These are phyloP conservation scores for Scheffersomyces parashehatae DNA, from an alignment of 1,139 yeast species.

Conservation along the genomic window DNA sequence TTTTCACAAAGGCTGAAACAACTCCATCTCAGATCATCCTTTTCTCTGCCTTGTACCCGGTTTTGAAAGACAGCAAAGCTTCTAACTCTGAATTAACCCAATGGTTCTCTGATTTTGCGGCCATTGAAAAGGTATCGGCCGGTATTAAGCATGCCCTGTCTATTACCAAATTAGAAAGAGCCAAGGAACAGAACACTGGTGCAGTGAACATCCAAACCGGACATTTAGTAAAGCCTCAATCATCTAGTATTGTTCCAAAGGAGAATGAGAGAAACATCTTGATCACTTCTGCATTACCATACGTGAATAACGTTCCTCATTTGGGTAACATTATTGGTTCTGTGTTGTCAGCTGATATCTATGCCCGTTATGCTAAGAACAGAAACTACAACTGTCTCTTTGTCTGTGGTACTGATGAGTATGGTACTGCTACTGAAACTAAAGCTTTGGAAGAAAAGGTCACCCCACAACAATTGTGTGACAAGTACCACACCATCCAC, in stretches of 20 bases:
- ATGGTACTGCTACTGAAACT: conserved; percentile 99
- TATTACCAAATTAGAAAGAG: conserved; percentile 45
- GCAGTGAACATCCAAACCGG: conserved; percentile 46
- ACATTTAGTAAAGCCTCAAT: conserved; percentile 37
- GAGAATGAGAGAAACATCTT: conserved; percentile 74
- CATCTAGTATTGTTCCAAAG: conserved; percentile 52
- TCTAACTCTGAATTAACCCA: conserved; percentile 14
- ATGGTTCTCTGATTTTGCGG: conserved; percentile 48
- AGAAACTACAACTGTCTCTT: conserved; percentile 85
- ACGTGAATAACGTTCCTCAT: conserved; percentile 97
- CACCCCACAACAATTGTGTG: conserved; percentile 85
- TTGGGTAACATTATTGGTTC: conserved; percentile 96
- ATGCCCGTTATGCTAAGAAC: conserved; percentile 84
- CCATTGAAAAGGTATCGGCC: conserved; percentile 32
- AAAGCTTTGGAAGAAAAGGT: conserved; percentile 93
- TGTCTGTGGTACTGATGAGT: conserved; percentile 97
- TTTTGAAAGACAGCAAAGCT: conserved; percentile 16
- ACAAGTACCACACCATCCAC: conserved; percentile 85
- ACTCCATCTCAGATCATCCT: conserved; percentile 47
- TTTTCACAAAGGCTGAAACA: conserved; percentile 17
- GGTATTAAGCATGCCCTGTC: conserved; percentile 41
- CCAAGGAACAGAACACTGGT: conserved; percentile 59
- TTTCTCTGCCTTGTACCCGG: conserved; percentile 46
- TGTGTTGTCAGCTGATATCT: conserved; percentile 92
- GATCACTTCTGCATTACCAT: conserved; percentile 95